Evolutionary conservation across 768 basidiomycete genomes (phyloP).

Genomic region (Boletus sensibilis): DNA sequence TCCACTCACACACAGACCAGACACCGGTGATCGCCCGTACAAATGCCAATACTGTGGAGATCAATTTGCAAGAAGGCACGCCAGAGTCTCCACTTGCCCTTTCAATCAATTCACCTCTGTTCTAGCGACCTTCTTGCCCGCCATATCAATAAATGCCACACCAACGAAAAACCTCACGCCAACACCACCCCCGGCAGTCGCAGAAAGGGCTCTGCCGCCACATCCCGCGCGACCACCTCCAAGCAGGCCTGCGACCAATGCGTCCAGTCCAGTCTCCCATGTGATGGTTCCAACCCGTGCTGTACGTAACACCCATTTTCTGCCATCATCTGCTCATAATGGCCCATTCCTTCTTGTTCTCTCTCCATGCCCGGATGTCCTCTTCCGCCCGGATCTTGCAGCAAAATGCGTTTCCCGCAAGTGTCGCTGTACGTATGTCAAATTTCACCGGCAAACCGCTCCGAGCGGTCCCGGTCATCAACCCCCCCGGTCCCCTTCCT

Average conservation of each 20-base stretch:
- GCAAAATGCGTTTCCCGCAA: slow-evolving; percentile 76
- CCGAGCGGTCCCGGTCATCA: slow-evolving; percentile 72
- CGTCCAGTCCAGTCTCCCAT: slow-evolving; percentile 69
- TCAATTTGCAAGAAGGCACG: slow-evolving; percentile 82
- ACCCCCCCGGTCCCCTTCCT: slow-evolving; percentile 36
- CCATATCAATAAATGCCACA: slow-evolving; percentile 87
- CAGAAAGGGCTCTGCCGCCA: slow-evolving; percentile 65
- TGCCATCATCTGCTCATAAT: background rate
- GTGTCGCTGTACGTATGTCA: slow-evolving; percentile 74
- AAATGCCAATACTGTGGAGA: slow-evolving; percentile 87
- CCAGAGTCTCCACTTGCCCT: slow-evolving; percentile 6
- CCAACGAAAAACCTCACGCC: slow-evolving; percentile 57
- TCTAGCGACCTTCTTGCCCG: slow-evolving; percentile 80
- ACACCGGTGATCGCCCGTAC: slow-evolving; percentile 88
- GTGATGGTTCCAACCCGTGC: slow-evolving; percentile 79
- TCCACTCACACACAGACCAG: slow-evolving; percentile 37
- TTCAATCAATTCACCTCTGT: slow-evolving; percentile 4
- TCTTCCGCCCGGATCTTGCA: slow-evolving; percentile 25
- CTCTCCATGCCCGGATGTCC: background rate
- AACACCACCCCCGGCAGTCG: slow-evolving; percentile 40
- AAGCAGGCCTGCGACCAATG: slow-evolving; percentile 88
- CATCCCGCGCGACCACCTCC: slow-evolving; percentile 71
- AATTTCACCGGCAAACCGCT: slow-evolving; percentile 80
- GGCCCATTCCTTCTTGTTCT: background rate
- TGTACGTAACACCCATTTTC: slow-evolving; percentile 42